phyloP scores from a whole-genome alignment of 495 filamentous ascomycete species.

The Aspergillus heteromorphus region DNA sequence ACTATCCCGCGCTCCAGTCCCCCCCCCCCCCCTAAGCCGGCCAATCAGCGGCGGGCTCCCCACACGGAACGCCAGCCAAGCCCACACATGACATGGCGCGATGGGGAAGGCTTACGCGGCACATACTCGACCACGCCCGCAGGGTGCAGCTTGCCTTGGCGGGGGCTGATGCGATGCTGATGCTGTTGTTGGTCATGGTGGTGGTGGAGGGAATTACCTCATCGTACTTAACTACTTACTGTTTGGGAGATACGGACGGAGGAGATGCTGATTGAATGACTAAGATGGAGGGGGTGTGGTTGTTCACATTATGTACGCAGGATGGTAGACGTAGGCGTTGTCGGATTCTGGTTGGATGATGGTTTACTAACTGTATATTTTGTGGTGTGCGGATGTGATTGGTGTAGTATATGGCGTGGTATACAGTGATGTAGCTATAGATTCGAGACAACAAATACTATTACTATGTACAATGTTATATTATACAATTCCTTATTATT shows the following conservation, averaged over 20 bases:
- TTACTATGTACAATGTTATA: slow-evolving; percentile 6
- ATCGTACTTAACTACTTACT: too few relatives aligned
- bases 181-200: not conserved
- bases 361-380: too few relatives aligned
- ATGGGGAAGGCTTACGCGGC: slow-evolving; percentile 28
- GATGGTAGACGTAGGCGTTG: too few relatives aligned
- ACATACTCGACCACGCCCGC: slow-evolving; percentile 14
- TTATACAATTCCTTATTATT: too few relatives aligned
- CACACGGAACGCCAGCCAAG: slow-evolving; percentile 16
- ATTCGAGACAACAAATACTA: too few relatives aligned
- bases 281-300: not conserved
- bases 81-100: slow-evolving; percentile 21
- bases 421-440: too few relatives aligned
- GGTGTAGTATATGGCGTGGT: too few relatives aligned
- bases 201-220: not conserved
- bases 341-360: too few relatives aligned
- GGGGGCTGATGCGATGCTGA: slow-evolving; percentile 5
- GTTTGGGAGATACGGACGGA: not conserved
- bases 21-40: not conserved
- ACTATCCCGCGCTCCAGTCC: not conserved
- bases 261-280: not conserved
- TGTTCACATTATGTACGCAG: not conserved
- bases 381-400: too few relatives aligned
- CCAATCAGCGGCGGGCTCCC: slow-evolving; percentile 8
- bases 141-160: not conserved